Evolutionary conservation across 768 basidiomycete species (phyloP).

Genomic region (Tricholoma sp.): DNA sequence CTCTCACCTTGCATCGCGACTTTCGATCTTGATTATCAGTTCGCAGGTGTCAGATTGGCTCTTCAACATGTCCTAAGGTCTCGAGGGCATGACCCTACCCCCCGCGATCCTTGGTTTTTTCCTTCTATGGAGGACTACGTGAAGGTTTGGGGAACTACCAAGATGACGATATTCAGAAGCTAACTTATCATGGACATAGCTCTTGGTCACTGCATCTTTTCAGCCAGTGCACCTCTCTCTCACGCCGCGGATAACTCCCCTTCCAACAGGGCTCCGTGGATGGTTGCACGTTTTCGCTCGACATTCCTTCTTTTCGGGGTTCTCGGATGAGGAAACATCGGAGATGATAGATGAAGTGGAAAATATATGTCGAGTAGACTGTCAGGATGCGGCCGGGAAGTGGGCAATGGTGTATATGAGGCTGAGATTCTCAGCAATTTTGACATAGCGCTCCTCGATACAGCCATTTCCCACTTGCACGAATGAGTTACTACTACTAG

Average conservation of each 20-base stretch:
- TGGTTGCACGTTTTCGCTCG: constrained; percentile 70
- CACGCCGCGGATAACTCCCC: constrained; percentile 49
- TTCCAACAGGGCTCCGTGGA: constrained; percentile 47
- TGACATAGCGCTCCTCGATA: constrained; percentile 19
- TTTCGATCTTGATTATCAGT: not conserved
- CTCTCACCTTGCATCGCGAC: not conserved
- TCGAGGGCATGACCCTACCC: constrained; percentile 52
- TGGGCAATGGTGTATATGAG: constrained; percentile 76
- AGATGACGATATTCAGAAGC: not conserved
- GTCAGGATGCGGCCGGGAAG: constrained; percentile 49
- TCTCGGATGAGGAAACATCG: constrained; percentile 49
- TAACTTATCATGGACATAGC: constrained; percentile 26
- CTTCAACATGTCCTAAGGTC: constrained; percentile 48
- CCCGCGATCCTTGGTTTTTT: constrained; percentile 81
- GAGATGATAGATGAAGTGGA: constrained; percentile 60
- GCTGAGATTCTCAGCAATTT: constrained; percentile 55
- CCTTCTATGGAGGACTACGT: constrained; percentile 67
- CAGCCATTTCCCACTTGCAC: not conserved
- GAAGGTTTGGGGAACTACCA: constrained; percentile 31
- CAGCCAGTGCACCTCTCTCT: constrained; percentile 47
- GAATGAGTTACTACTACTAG: not conserved
- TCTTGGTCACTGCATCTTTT: constrained; percentile 55
- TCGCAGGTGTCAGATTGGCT: constrained; percentile 55
- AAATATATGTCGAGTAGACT: constrained; percentile 50
- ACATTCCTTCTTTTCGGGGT: constrained; percentile 48